These are phyloP conservation scores for Silene uniflora DNA, from an alignment of 148 eudicot species.

Conservation along the genomic window DNA sequence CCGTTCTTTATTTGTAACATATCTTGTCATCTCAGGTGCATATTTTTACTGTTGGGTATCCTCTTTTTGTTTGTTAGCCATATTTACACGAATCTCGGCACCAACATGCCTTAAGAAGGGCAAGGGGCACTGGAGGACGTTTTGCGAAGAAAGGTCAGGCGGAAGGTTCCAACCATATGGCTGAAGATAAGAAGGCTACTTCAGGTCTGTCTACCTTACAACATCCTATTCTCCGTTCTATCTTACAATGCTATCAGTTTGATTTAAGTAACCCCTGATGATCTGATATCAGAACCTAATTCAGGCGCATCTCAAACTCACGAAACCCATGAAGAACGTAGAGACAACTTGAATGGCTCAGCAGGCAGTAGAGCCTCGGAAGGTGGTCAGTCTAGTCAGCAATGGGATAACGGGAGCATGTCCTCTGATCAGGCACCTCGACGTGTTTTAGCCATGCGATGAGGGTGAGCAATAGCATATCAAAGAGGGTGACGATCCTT, in stretches of 20 bases:
- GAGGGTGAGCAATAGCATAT: background rate
- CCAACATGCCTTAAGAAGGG: slow-evolving; percentile 92
- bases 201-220: slow-evolving; percentile 22
- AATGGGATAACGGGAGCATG: slow-evolving; percentile 39
- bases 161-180: slow-evolving; percentile 33
- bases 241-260: background rate
- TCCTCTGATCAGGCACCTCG: slow-evolving; percentile 41
- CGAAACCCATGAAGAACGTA: slow-evolving; percentile 21
- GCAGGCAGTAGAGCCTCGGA: slow-evolving; percentile 29
- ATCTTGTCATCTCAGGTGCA: background rate
- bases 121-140: slow-evolving; percentile 87
- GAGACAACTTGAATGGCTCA: slow-evolving; percentile 19
- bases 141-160: slow-evolving; percentile 70
- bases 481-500: slow-evolving; percentile 10
- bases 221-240: background rate
- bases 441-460: slow-evolving; percentile 51
- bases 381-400: slow-evolving; percentile 40
- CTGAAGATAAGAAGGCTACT: slow-evolving; percentile 31
- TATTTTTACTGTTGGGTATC: too few relatives aligned
- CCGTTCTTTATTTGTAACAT: background rate
- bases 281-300: slow-evolving; percentile 18
- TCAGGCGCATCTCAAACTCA: slow-evolving; percentile 28
- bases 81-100: slow-evolving; percentile 97
- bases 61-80: slow-evolving; percentile 43
- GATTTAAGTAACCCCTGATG: slow-evolving; percentile 5